These are phyloP conservation scores for Colletotrichum sp. DNA, from an alignment of 2,329 filamentous ascomycete genomes.

Conservation along the genomic window DNA sequence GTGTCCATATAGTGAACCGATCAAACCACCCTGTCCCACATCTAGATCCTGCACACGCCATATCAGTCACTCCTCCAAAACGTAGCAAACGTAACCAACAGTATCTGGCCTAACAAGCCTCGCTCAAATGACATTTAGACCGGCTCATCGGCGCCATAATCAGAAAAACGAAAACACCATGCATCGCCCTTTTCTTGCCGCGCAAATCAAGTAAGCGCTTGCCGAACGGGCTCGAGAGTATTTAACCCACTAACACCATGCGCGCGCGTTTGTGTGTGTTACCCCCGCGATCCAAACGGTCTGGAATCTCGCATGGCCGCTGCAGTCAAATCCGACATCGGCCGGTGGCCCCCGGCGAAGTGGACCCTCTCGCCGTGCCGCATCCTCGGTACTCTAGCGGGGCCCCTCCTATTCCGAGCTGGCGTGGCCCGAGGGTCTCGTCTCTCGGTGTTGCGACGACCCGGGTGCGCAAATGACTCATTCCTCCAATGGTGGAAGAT, in stretches of 20 bases:
- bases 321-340: slow-evolving; percentile 3
- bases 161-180: background rate
- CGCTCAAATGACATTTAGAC: background rate
- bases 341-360: background rate
- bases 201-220: background rate
- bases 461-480: background rate
- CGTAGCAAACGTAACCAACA: background rate
- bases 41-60: background rate
- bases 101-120: background rate
- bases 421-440: background rate
- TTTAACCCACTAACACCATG: background rate
- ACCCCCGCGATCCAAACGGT: background rate
- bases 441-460: background rate
- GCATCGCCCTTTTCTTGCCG: background rate
- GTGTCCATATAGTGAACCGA: background rate
- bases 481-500: background rate
- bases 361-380: background rate
- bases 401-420: too few species aligned
- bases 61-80: background rate
- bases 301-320: background rate
- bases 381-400: background rate
- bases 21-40: background rate
- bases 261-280: too few species aligned
- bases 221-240: background rate
- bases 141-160: background rate